Conservation (phyloP, 768 basidiomycete species). For the Tricholoma furcatifolium region DNA sequence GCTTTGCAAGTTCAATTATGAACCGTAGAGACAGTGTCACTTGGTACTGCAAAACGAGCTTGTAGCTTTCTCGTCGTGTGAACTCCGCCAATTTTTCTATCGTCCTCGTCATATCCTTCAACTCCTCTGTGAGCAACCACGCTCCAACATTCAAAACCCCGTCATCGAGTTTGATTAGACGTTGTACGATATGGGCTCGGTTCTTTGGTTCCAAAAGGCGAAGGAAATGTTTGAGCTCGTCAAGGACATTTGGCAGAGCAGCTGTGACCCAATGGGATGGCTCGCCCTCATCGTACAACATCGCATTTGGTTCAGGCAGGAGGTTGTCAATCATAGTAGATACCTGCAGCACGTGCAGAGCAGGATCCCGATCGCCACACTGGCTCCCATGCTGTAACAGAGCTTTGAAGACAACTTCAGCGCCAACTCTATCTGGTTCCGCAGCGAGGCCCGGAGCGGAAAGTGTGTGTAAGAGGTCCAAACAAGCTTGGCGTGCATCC, state of each 20-base stretch:
- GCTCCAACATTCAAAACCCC: slow-evolving; percentile 59
- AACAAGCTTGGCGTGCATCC: slow-evolving; percentile 47
- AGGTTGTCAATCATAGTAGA: slow-evolving; percentile 57
- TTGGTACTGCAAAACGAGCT: slow-evolving; percentile 44
- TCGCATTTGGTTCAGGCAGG: slow-evolving; percentile 38
- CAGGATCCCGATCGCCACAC: slow-evolving; percentile 50
- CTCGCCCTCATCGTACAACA: slow-evolving; percentile 27
- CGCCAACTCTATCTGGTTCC: slow-evolving; percentile 36
- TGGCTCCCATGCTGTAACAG: slow-evolving; percentile 51
- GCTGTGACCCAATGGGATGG: slow-evolving; percentile 47
- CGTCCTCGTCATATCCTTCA: slow-evolving; percentile 46
- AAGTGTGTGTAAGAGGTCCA: slow-evolving; percentile 45
- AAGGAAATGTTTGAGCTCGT: slow-evolving; percentile 56
- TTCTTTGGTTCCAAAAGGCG: slow-evolving; percentile 54
- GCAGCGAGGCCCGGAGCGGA: slow-evolving; percentile 28
- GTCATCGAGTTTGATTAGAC: slow-evolving; percentile 56
- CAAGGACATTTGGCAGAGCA: slow-evolving; percentile 57
- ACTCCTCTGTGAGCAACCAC: slow-evolving; percentile 68
- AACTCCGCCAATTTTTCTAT: slow-evolving; percentile 35
- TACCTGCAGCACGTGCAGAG: slow-evolving; percentile 52
- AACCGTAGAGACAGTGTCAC: slow-evolving; percentile 50
- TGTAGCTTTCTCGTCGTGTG: slow-evolving; percentile 30
- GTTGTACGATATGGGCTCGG: slow-evolving; percentile 50
- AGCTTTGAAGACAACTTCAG: slow-evolving; percentile 53
- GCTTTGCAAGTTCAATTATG: slow-evolving; percentile 41